Conservation (phyloP, 2,329 filamentous ascomycete species). For the Exserohilum turcica region DNA sequence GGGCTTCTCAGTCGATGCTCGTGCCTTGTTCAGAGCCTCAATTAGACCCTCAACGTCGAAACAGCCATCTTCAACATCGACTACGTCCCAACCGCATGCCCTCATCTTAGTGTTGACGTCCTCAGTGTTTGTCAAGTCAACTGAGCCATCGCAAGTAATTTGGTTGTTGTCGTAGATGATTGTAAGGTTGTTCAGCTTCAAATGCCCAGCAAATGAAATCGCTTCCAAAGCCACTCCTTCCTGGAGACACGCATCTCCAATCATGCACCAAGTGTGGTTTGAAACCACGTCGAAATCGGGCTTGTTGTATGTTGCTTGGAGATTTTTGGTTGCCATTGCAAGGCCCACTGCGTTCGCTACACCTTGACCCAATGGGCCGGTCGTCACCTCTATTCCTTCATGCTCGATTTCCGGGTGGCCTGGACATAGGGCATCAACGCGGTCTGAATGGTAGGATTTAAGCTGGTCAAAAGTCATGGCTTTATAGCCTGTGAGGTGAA, state of each 20-base stretch:
- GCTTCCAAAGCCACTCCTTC: conserved; percentile 64
- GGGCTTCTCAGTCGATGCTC: conserved; percentile 55
- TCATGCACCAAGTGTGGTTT: conserved; percentile 62
- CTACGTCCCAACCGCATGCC: conserved; percentile 61
- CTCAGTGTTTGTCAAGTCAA: conserved; percentile 60
- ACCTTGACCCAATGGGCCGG: conserved; percentile 64
- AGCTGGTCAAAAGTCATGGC: conserved; percentile 62
- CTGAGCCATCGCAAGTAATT: conserved; percentile 63
- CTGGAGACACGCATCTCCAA: conserved; percentile 62
- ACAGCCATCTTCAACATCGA: conserved; percentile 60
- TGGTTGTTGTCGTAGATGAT: conserved; percentile 67
- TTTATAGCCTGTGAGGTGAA: conserved; percentile 60
- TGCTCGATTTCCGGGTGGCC: conserved; percentile 64
- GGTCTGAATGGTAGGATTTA: conserved; percentile 58
- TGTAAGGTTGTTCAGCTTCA: conserved; percentile 61
- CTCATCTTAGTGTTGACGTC: conserved; percentile 64
- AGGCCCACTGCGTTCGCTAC: conserved; percentile 61
- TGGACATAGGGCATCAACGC: conserved; percentile 56
- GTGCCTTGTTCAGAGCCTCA: conserved; percentile 54
- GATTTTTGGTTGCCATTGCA: conserved; percentile 62
- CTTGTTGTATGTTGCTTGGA: conserved; percentile 64
- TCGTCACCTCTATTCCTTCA: conserved; percentile 63
- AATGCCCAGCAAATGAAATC: conserved; percentile 62
- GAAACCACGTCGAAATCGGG: conserved; percentile 54
- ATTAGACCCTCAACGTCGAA: conserved; percentile 58